Conservation (phyloP, 202 grass and related monocot genomes). For the Brachypodium distachyon region DNA sequence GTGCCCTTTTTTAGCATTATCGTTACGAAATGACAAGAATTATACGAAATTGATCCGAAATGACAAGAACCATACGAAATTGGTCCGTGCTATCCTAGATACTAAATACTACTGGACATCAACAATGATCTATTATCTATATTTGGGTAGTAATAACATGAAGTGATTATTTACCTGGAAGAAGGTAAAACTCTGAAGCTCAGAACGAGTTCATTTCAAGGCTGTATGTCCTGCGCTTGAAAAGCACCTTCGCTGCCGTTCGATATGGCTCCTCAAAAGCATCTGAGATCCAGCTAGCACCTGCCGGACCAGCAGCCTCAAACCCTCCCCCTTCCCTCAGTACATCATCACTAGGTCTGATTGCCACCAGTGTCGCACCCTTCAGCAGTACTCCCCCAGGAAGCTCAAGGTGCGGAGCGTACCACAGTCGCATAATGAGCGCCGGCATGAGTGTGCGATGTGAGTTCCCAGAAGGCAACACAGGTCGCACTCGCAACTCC, state of each 20-base stretch:
- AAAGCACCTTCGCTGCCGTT: slow-evolving; percentile 49
- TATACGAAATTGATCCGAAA: no score
- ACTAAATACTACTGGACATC: not conserved
- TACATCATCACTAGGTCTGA: slow-evolving; percentile 50
- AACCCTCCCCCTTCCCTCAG: slow-evolving; percentile 16
- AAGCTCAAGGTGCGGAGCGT: slow-evolving; percentile 49
- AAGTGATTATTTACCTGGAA: slow-evolving; percentile 26
- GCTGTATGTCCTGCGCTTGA: slow-evolving; percentile 52
- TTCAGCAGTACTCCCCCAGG: slow-evolving; percentile 43
- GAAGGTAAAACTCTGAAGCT: slow-evolving; percentile 5
- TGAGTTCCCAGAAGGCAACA: slow-evolving; percentile 42
- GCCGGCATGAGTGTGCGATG: slow-evolving; percentile 73
- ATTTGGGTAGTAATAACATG: not conserved
- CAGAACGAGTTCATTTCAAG: slow-evolving; percentile 98
- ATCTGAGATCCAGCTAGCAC: slow-evolving; percentile 50
- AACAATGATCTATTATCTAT: not conserved
- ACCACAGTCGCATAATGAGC: slow-evolving; percentile 66
- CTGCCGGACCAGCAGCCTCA: slow-evolving; percentile 23
- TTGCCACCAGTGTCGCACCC: slow-evolving; percentile 73
- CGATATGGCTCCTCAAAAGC: slow-evolving; percentile 84
- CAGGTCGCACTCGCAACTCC: slow-evolving; percentile 41
- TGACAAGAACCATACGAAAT: not conserved
- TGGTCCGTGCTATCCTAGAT: not conserved
- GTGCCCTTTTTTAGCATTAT: no score
- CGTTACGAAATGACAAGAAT: no score